These are phyloP conservation scores for Wickerhamomyces tratensis DNA, from an alignment of 805 yeast genomes.

Conservation along the genomic window DNA sequence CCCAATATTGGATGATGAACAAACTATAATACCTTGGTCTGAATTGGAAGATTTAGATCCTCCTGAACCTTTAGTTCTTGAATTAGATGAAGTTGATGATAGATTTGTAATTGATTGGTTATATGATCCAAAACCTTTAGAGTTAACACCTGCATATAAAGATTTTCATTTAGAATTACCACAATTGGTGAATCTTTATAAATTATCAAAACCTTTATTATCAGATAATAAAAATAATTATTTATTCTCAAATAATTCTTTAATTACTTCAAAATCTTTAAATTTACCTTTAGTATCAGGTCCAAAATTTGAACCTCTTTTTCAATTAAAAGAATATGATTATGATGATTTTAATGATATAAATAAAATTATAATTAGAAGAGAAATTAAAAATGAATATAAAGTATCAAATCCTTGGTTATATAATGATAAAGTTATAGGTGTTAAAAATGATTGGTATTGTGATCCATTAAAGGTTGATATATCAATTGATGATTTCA, in stretches of 20 bases:
- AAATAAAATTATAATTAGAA: slow-evolving; percentile 77
- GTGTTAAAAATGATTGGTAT: slow-evolving; percentile 54
- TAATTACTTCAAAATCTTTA: slow-evolving; percentile 85
- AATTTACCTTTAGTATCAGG: slow-evolving; percentile 90
- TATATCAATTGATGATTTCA: slow-evolving; percentile 25
- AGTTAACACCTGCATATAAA: slow-evolving; percentile 42
- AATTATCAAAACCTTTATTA: slow-evolving; percentile 62
- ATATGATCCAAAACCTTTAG: slow-evolving; percentile 69
- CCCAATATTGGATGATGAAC: slow-evolving; percentile 97
- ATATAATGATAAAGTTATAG: slow-evolving; percentile 68
- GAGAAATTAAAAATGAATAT: slow-evolving; percentile 72
- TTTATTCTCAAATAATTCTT: slow-evolving; percentile 69
- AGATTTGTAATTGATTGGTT: slow-evolving; percentile 62
- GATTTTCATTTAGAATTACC: slow-evolving; percentile 57
- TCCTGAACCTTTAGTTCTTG: slow-evolving; percentile 58
- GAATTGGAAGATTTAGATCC: slow-evolving; percentile 69
- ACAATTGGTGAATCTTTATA: slow-evolving; percentile 55
- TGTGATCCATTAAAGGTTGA: slow-evolving; percentile 48
- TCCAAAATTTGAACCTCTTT: slow-evolving; percentile 87
- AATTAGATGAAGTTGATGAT: slow-evolving; percentile 58
- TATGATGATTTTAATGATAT: slow-evolving; percentile 85
- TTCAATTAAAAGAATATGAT: slow-evolving; percentile 59
- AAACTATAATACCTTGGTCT: slow-evolving; percentile 80
- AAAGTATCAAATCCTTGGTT: slow-evolving; percentile 79
- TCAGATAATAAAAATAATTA: slow-evolving; percentile 47